Evolutionary conservation across 2,329 filamentous ascomycete species (phyloP).

Genomic region (Biscogniauxia mediterranea): DNA sequence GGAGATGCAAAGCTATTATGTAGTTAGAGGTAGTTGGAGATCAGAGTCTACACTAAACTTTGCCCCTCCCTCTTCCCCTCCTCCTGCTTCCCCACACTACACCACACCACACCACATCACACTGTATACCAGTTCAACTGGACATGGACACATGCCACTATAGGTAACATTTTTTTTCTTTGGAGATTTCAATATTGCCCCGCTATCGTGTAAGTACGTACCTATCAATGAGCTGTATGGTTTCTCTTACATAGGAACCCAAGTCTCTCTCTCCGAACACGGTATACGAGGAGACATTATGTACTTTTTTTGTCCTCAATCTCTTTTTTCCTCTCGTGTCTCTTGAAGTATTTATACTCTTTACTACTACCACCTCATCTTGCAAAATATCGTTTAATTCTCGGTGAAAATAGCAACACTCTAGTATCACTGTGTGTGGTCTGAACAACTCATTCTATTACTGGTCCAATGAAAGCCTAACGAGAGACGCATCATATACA

Average conservation of each 20-base stretch:
- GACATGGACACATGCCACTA: slow-evolving; percentile 13
- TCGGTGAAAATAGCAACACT: no score
- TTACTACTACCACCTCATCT: neutral
- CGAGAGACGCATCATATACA: neutral
- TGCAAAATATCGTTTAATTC: no score
- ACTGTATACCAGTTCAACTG: neutral
- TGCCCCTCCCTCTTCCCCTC: no score
- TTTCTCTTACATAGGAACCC: slow-evolving; percentile 12
- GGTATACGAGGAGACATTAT: slow-evolving; percentile 8
- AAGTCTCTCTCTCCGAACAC: slow-evolving; percentile 14
- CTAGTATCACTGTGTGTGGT: no score
- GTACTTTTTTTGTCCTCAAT: slow-evolving; percentile 4
- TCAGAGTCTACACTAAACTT: no score
- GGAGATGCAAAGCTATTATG: no score
- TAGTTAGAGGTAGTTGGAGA: no score
- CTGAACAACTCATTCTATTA: no score
- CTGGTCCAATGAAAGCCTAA: no score
- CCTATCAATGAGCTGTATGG: neutral
- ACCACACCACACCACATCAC: no score
- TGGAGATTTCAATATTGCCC: slow-evolving; percentile 12
- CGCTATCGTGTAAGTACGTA: slow-evolving; percentile 16
- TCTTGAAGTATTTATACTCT: slow-evolving; percentile 2
- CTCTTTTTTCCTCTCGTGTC: slow-evolving; percentile 8
- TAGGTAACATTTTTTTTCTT: slow-evolving; percentile 12
- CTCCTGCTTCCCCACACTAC: no score